Percentiles rank a stretch among this genome's conserved stretches.
Conservation (phyloP, 805 yeast species). For the Ogataea chonburiensis region DNA sequence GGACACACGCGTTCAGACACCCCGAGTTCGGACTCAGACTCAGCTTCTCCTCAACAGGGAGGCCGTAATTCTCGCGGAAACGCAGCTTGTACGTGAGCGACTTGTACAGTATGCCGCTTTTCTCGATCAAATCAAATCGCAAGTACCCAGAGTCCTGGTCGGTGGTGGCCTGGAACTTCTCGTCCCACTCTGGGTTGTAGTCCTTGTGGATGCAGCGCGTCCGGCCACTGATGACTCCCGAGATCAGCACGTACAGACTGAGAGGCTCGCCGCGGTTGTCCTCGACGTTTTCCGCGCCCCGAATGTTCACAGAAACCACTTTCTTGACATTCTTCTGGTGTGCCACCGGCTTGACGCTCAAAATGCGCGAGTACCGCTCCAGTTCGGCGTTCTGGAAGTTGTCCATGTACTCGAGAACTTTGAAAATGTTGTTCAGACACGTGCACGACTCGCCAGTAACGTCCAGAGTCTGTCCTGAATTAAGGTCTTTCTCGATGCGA, state of each 20-base stretch:
- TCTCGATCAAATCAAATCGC: conserved; percentile 23
- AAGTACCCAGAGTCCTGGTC: conserved; percentile 13
- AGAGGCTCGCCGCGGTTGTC: conserved; percentile 31
- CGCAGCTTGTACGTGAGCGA: conserved; percentile 17
- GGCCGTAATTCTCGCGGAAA: conserved; percentile 10
- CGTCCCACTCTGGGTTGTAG: conserved; percentile 81
- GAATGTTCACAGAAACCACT: conserved; percentile 25
- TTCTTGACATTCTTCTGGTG: conserved; percentile 11
- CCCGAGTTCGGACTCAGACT: conserved; percentile 45
- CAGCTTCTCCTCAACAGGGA: conserved; percentile 23
- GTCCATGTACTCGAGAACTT: conserved; percentile 21
- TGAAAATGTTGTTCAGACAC: conserved; percentile 30
- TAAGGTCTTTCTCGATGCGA: conserved; percentile 19
- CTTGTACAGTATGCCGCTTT: conserved; percentile 20
- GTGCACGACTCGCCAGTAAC: conserved; percentile 30
- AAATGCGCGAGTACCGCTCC: conserved; percentile 15
- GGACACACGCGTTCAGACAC: conserved; percentile 58
- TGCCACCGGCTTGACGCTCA: conserved; percentile 7
- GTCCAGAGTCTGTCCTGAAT: conserved; percentile 16
- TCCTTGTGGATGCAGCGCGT: conserved; percentile 65
- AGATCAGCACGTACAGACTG: conserved; percentile 25
- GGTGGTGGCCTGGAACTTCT: conserved; percentile 61
- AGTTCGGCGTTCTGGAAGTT: conserved; percentile 15
- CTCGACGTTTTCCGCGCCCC: conserved; percentile 33
- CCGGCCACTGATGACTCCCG: conserved; percentile 35